Conservation (phyloP, 169 alveolate species). For the Eimeria praecox region DNA sequence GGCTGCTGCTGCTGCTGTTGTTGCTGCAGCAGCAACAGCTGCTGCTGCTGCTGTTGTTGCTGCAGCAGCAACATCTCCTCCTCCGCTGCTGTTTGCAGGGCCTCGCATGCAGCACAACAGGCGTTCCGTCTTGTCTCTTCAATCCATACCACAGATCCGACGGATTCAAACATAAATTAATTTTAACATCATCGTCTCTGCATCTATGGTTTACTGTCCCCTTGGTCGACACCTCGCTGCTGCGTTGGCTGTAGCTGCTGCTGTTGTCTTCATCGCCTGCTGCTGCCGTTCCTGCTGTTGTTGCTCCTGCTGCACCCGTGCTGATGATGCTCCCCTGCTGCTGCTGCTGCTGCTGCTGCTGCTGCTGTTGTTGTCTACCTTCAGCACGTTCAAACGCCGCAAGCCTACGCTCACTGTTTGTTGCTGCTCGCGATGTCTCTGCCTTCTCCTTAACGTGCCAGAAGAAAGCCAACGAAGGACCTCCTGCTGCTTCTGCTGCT, state of each 20-base stretch:
- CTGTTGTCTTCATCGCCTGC: not conserved
- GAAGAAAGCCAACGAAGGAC: not conserved
- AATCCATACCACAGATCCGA: slow-evolving; percentile 74
- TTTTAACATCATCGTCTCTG: slow-evolving; percentile 36
- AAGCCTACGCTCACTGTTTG: not conserved
- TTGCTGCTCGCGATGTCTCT: not conserved
- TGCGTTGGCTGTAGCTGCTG: slow-evolving; percentile 56
- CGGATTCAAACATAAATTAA: slow-evolving; percentile 56
- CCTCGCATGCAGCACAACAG: slow-evolving; percentile 38
- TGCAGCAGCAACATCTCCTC: not conserved
- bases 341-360: not conserved
- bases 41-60: not conserved
- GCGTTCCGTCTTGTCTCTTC: slow-evolving; percentile 22
- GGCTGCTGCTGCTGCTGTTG: too few species aligned
- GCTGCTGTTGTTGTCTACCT: not conserved
- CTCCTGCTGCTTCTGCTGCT: not conserved
- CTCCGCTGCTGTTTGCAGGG: too few species aligned
- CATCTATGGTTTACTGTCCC: slow-evolving; percentile 73
- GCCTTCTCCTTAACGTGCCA: slow-evolving; percentile 69
- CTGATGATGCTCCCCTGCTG: slow-evolving; percentile 31
- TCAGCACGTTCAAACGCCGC: slow-evolving; percentile 49
- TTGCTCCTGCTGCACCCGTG: slow-evolving; percentile 1
- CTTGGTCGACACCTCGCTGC: slow-evolving; percentile 77
- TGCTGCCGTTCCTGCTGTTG: not conserved
- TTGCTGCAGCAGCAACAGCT: too few species aligned